Evolutionary conservation across 768 basidiomycete species (phyloP).

Genomic region (Leucocoprinus sp.): DNA sequence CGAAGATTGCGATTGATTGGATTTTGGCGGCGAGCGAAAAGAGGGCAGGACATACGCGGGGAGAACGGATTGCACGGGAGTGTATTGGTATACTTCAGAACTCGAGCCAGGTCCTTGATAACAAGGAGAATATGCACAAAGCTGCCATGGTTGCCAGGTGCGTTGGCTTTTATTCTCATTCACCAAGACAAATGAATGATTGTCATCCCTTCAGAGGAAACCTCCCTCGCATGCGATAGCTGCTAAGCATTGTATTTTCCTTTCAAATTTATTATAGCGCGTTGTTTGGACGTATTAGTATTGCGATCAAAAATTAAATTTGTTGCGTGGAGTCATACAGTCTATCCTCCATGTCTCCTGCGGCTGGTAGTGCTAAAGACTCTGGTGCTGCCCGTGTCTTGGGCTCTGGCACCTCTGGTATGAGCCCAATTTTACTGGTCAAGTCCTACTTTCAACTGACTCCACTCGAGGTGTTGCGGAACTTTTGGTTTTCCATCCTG

Average conservation of each 20-base stretch:
- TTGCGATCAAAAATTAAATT: constrained; percentile 8
- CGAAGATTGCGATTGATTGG: constrained; percentile 60
- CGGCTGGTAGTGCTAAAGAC: constrained; percentile 58
- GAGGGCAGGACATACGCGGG: constrained; percentile 48
- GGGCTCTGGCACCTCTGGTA: constrained; percentile 90
- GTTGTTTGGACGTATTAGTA: constrained; percentile 9
- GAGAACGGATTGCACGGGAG: constrained; percentile 73
- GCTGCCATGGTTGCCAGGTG: constrained; percentile 74
- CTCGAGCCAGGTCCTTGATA: constrained; percentile 47
- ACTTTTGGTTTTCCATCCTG: constrained; percentile 90
- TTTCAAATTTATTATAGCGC: constrained; percentile 1
- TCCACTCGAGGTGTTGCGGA: constrained; percentile 74
- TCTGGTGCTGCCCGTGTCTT: constrained; percentile 86
- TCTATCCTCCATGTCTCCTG: constrained; percentile 29
- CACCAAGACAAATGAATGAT: not conserved
- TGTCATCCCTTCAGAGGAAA: constrained; percentile 9
- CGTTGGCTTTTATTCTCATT: constrained; percentile 18
- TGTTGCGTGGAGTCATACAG: not conserved
- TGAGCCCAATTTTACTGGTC: constrained; percentile 16
- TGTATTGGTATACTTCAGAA: constrained; percentile 64
- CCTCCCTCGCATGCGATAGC: constrained; percentile 6
- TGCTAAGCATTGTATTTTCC: not conserved
- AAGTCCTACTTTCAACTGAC: not conserved
- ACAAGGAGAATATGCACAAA: constrained; percentile 57
- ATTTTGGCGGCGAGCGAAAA: constrained; percentile 56